A percentile compares a stretch with the other conserved stretches of the same genome.
Conservation (phyloP, 208 protist genomes). For the Crithidia bombi region DNA sequence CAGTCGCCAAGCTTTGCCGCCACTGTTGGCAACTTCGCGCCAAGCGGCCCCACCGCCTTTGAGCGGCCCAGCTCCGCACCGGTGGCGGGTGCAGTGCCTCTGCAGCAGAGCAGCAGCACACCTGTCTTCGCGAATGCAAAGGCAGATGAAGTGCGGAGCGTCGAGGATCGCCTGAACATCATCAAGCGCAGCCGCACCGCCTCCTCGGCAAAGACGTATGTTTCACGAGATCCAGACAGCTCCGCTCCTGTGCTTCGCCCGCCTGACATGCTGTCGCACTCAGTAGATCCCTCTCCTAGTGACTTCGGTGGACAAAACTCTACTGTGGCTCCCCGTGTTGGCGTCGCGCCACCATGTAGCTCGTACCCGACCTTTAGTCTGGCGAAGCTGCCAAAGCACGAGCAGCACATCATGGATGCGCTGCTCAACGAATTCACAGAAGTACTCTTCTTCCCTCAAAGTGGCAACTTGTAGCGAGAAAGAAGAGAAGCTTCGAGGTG, state of each 20-base stretch:
- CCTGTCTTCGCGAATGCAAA: not conserved
- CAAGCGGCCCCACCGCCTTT: slow-evolving; percentile 3
- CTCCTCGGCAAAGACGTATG: slow-evolving; percentile 8
- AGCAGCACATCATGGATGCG: slow-evolving; percentile 78
- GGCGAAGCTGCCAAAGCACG: slow-evolving; percentile 61
- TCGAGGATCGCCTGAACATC: slow-evolving; percentile 81
- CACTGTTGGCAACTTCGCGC: slow-evolving; percentile 6
- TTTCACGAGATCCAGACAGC: slow-evolving; percentile 2
- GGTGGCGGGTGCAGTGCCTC: slow-evolving; percentile 15
- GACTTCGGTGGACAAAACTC: not conserved
- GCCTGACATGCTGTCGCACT: not conserved
- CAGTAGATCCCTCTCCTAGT: not conserved
- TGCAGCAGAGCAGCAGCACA: slow-evolving; percentile 18
- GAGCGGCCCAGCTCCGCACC: slow-evolving; percentile 50
- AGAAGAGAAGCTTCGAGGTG: not conserved
- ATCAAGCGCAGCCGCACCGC: slow-evolving; percentile 66
- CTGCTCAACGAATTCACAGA: slow-evolving; percentile 67
- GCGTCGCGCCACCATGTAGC: slow-evolving; percentile 48
- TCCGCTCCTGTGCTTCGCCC: not conserved
- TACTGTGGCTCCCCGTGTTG: slow-evolving; percentile 3
- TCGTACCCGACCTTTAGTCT: slow-evolving; percentile 72
- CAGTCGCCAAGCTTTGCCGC: slow-evolving; percentile 4
- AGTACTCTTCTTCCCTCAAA: slow-evolving; percentile 59
- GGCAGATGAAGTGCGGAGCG: slow-evolving; percentile 34
- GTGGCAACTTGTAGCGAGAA: not conserved